Percentiles rank a stretch among this genome's conserved stretches.
Conservation (phyloP, 2,329 filamentous ascomycete genomes). For the Clonostachys solani region DNA sequence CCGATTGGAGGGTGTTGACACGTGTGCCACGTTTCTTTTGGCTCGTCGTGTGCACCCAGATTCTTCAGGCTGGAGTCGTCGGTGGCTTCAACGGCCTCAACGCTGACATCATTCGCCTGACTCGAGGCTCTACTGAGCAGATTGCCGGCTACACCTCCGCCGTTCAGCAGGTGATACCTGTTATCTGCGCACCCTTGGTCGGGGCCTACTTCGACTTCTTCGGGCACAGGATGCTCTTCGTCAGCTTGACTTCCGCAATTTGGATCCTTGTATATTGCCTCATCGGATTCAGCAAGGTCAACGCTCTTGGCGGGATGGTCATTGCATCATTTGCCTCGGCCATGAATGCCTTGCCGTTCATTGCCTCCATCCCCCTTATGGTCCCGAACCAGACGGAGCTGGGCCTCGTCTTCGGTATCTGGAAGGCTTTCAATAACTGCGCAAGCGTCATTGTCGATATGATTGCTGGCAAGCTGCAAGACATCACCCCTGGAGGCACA, state of each 20-base stretch:
- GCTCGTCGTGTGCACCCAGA: constrained; percentile 12
- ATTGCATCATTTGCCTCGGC: constrained; percentile 15
- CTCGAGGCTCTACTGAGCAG: constrained; percentile 15
- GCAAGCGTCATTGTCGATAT: constrained; percentile 18
- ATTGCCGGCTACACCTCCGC: constrained; percentile 17
- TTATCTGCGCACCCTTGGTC: constrained; percentile 13
- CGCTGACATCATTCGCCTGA: constrained; percentile 13
- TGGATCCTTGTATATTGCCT: constrained; percentile 16
- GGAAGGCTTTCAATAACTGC: constrained; percentile 19
- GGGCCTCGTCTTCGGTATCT: constrained; percentile 16
- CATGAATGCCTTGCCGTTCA: constrained; percentile 17
- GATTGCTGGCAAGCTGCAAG: constrained; percentile 16
- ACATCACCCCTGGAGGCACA: constrained; percentile 13
- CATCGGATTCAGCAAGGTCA: constrained; percentile 12
- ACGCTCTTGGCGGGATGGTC: constrained; percentile 15
- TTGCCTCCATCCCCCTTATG: constrained; percentile 15
- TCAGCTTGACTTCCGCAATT: constrained; percentile 14
- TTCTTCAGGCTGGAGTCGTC: constrained; percentile 12
- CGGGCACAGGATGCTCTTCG: constrained; percentile 15
- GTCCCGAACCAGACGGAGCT: constrained; percentile 12
- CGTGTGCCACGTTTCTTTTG: constrained; percentile 15
- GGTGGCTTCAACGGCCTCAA: constrained; percentile 11
- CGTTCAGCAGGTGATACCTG: constrained; percentile 16
- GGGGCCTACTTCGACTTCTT: constrained; percentile 14
- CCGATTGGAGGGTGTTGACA: constrained; percentile 5